Evolutionary conservation across 164 flowering plant genomes (phyloP).

Genomic region (Liquidambar formosana): DNA sequence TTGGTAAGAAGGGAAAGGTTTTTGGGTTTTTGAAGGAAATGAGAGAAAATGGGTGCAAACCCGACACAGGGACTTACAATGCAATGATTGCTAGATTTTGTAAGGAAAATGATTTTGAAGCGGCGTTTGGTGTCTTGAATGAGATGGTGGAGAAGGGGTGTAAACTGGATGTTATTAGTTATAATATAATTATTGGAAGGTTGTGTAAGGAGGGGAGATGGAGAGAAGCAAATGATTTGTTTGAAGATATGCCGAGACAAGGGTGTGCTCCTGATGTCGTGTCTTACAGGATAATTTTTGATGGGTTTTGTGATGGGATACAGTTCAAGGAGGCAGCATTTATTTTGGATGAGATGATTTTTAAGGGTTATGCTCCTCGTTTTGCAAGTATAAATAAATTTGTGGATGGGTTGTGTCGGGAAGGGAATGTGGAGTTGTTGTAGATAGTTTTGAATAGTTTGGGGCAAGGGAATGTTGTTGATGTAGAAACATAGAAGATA

Average conservation of each 20-base stretch:
- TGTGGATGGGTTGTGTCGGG: conserved; percentile 36
- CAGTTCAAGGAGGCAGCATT: conserved; percentile 53
- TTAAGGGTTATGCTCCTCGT: conserved; percentile 53
- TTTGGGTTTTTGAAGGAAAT: conserved; percentile 54
- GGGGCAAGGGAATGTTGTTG: conserved; percentile 33
- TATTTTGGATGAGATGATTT: conserved; percentile 77
- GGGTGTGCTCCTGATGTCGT: conserved; percentile 71
- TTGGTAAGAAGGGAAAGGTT: conserved; percentile 53
- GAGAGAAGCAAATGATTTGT: conserved; percentile 60
- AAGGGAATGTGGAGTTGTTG: conserved; percentile 38
- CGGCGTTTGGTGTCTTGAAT: conserved; percentile 43
- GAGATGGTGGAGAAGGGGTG: conserved; percentile 53
- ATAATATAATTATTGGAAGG: conserved; percentile 46
- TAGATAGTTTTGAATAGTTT: conserved; percentile 34
- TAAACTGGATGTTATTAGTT: conserved; percentile 68
- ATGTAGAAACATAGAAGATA: conserved; percentile 46
- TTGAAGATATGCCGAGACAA: conserved; percentile 76
- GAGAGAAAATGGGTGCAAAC: conserved; percentile 49
- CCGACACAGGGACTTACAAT: conserved; percentile 59
- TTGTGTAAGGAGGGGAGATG: conserved; percentile 56
- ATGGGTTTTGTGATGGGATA: conserved; percentile 47
- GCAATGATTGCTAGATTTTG: conserved; percentile 65
- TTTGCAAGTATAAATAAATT: conserved; percentile 32
- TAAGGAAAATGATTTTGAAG: conserved; percentile 46
- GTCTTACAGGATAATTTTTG: conserved; percentile 59